phyloP scores from a whole-genome alignment of 441 rosid species.

The Pelargonium myrrhifolium region DNA sequence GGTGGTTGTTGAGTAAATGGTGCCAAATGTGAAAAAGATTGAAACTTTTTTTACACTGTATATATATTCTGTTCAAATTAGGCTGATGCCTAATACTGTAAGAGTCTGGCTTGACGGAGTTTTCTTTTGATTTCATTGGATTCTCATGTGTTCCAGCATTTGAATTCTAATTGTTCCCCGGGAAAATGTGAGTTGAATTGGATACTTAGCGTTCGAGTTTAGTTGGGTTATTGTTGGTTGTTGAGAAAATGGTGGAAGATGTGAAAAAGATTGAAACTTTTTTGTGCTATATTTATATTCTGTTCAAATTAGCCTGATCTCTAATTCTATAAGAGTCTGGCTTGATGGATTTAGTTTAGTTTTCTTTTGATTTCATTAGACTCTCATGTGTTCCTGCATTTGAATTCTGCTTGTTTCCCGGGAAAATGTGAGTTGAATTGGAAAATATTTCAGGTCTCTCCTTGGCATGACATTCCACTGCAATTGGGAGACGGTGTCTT shows the following conservation, averaged over 20 bases:
- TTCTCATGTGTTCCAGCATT: too few relatives aligned
- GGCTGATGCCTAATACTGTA: neutral
- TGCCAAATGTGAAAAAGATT: neutral
- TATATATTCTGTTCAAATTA: neutral
- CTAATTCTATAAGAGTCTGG: neutral
- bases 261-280: neutral
- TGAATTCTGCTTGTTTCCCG: neutral
- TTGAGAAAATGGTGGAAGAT: too few relatives aligned
- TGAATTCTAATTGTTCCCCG: too few relatives aligned
- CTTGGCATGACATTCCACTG: slow-evolving; percentile 93
- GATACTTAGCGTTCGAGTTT: too few relatives aligned
- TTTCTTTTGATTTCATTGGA: too few relatives aligned
- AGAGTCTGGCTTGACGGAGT: neutral
- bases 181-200: too few relatives aligned
- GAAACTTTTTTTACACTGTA: neutral
- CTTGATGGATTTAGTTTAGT: neutral
- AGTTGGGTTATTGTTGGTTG: too few relatives aligned
- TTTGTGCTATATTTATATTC: neutral
- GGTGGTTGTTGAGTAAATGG: neutral
- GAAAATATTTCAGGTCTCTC: slow-evolving; percentile 57
- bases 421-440: neutral
- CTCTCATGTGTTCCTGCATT: neutral
- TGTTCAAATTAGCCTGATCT: neutral
- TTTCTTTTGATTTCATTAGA: too few relatives aligned
- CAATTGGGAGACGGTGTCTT: slow-evolving; percentile 73